Evolutionary conservation across 768 basidiomycete species (phyloP), one percentile per base, ranked within the genome.

Genomic region (Amanita rimosa): DNA sequence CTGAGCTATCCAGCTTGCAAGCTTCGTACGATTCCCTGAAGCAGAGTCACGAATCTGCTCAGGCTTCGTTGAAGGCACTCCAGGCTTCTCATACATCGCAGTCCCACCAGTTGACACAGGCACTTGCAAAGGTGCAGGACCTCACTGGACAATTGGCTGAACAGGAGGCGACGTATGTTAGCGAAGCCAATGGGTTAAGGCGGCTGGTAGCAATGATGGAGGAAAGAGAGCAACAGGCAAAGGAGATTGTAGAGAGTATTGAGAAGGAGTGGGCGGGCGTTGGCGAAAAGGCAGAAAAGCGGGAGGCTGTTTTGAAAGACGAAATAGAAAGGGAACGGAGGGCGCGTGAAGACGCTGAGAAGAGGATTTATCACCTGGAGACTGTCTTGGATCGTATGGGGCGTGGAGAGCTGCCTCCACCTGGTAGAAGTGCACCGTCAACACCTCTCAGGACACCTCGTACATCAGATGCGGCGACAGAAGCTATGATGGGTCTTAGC

Each of bases 161-260:
- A 56, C 85, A 89, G 56, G 91, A 95, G 56, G 80, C 83, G 1
- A 81, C 80, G 1, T 94, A 89, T 60, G 73, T 83, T 0, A 77
- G 74, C 50, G 93, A 97, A 61, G 80, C 82, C 2, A 79, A 74
- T 35, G 78, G 80, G 10, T 65, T 93, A 55, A 76, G 78, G 50
- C 74, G 91, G 26, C 70, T 96, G 14, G 83, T 93, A 9, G 67
- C 75, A 6, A 78, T 93, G 70, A 82, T 96, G 72, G 91, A 97
- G 61, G 84, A 84, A 49, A 76, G 93, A 33, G 91, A 93, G 61
- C 79, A 81, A 46, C 85, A 93, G 53, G 79, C 88, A 17, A 87
- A 89, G 67, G 74, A 77, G 17, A 79, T 91, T 46, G 82, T 97
- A 0, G 83, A 90, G 19, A 72, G 72, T 34, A 79, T 97, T 48